These are phyloP conservation scores for Coemansia reversa DNA, from an alignment of 192 early-diverging fungal species.

Conservation along the genomic window DNA sequence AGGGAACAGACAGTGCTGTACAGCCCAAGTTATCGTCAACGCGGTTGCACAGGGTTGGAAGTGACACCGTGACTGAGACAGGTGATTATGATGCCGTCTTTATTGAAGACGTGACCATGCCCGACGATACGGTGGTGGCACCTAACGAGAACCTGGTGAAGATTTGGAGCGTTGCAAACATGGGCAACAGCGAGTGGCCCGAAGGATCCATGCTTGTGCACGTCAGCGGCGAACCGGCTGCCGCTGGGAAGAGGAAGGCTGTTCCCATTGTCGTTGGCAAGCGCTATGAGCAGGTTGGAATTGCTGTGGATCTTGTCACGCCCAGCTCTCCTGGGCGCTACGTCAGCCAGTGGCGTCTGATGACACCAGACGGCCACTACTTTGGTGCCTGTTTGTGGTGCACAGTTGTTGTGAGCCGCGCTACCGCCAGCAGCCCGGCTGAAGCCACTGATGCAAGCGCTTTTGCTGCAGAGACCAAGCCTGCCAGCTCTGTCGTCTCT, in stretches of 20 bases:
- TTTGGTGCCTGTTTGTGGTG: constrained; percentile 73
- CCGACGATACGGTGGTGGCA: constrained; percentile 59
- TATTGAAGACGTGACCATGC: constrained; percentile 68
- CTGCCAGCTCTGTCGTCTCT: background rate
- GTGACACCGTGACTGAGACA: constrained; percentile 18
- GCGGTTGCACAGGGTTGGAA: background rate
- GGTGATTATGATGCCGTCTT: constrained; percentile 49
- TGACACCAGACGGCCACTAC: constrained; percentile 57
- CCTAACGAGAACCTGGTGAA: constrained; percentile 63
- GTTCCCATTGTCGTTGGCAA: constrained; percentile 52
- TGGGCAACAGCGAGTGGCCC: constrained; percentile 63
- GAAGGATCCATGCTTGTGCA: constrained; percentile 57
- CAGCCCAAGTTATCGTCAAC: background rate
- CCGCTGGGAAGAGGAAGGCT: constrained; percentile 45
- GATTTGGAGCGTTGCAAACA: constrained; percentile 70
- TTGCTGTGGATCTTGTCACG: constrained; percentile 66
- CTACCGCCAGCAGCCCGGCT: background rate
- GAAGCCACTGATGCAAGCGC: background rate
- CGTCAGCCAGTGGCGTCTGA: constrained; percentile 64
- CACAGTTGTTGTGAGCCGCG: constrained; percentile 55
- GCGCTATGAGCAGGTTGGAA: constrained; percentile 56
- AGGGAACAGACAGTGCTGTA: background rate
- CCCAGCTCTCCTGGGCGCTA: constrained; percentile 60
- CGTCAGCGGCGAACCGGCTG: constrained; percentile 57
- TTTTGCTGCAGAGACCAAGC: background rate